phyloP scores from a whole-genome alignment of 306 rosid genomes.

The Macrotyloma uniflorum region DNA sequence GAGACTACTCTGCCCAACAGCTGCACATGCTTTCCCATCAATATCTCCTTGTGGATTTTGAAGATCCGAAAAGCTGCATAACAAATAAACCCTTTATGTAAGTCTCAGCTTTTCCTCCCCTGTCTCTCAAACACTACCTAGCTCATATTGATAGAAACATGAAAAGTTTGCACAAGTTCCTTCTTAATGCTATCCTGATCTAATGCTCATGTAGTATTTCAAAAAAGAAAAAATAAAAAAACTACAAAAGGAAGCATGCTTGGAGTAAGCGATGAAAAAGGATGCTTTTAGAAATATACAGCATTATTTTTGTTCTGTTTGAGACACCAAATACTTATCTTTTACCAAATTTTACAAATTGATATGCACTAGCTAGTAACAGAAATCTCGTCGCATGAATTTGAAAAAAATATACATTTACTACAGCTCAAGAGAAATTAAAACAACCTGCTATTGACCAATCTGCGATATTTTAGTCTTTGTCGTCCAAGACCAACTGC shows the following conservation, averaged over 20 bases:
- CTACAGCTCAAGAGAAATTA: conserved; percentile 16
- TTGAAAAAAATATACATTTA: background rate
- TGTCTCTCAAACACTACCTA: background rate
- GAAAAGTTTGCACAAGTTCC: background rate
- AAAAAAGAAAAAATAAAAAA: conserved; percentile 1
- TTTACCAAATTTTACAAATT: background rate
- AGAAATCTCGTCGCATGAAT: conserved; percentile 20
- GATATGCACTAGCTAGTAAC: background rate
- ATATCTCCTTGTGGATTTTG: conserved; percentile 68
- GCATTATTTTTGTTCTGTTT: background rate
- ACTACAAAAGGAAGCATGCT: background rate
- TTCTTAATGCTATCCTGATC: background rate
- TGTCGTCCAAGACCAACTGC: conserved; percentile 93
- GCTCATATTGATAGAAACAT: background rate
- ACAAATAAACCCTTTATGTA: conserved; percentile 18
- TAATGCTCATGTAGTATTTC: background rate
- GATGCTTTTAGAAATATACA: background rate
- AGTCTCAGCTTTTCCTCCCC: background rate
- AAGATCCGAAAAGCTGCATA: conserved; percentile 83
- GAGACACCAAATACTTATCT: background rate
- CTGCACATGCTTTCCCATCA: conserved; percentile 94
- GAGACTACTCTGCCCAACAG: conserved; percentile 93
- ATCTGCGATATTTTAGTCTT: conserved; percentile 81
- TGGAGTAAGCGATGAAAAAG: background rate
- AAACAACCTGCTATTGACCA: conserved; percentile 84